Evolutionary conservation across 2,329 filamentous ascomycete genomes (phyloP).

Genomic region (Davidsoniella virescens): DNA sequence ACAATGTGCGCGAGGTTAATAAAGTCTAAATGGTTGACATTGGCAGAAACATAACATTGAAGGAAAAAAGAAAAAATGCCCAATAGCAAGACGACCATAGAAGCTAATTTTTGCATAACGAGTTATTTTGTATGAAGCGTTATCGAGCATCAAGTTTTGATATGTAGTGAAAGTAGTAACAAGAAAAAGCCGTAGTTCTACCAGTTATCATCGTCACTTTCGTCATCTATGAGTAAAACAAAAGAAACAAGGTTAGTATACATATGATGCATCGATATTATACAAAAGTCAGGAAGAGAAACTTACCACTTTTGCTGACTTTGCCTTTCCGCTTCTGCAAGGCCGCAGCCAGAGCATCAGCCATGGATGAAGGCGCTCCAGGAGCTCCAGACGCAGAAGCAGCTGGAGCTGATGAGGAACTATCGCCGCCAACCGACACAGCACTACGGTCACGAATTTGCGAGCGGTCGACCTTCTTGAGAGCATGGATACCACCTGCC

Average conservation of each 20-base stretch:
- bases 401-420: conserved; percentile 33
- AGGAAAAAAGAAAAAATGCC: neutral
- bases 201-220: conserved; percentile 65
- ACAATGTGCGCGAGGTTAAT: neutral
- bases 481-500: conserved; percentile 45
- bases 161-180: neutral
- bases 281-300: conserved; percentile 9
- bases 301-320: conserved; percentile 88
- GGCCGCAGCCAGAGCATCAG: conserved; percentile 65
- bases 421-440: conserved; percentile 37
- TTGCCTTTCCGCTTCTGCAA: conserved; percentile 77
- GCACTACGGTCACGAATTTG: conserved; percentile 58
- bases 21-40: neutral
- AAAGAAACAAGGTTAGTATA: neutral
- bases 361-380: conserved; percentile 50
- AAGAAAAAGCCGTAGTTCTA: conserved; percentile 15
- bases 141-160: no score
- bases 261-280: neutral
- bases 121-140: no score
- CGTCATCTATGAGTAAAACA: conserved; percentile 46
- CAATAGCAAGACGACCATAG: neutral
- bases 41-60: neutral
- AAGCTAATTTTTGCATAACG: neutral
- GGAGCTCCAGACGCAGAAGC: conserved; percentile 34
- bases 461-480: conserved; percentile 59